These are phyloP conservation scores for Colletotrichum musicola DNA, from an alignment of 2,329 filamentous ascomycete genomes.

Conservation along the genomic window DNA sequence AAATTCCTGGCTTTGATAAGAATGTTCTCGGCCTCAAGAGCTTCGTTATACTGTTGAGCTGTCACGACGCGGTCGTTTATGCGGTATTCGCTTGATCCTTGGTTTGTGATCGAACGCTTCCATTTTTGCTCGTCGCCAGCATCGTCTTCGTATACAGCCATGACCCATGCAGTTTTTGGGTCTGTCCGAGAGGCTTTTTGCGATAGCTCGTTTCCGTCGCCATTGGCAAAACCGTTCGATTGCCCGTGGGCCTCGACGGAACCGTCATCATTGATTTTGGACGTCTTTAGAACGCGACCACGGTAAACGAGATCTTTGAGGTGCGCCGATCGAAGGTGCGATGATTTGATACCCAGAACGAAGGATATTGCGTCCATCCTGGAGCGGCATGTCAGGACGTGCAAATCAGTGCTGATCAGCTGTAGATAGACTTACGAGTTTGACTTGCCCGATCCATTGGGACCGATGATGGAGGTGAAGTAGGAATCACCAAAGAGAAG, in stretches of 20 bases:
- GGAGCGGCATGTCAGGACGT: constrained; percentile 42
- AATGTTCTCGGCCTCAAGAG: constrained; percentile 93
- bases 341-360: constrained; percentile 97
- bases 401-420: constrained; percentile 1
- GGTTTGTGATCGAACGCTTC: constrained; percentile 93
- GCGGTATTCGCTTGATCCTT: constrained; percentile 92
- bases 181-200: constrained; percentile 80
- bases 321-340: constrained; percentile 94
- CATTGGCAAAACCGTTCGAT: constrained; percentile 71
- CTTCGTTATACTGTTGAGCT: constrained; percentile 92
- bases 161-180: constrained; percentile 96
- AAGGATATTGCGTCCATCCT: constrained; percentile 99
- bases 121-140: constrained; percentile 94
- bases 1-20: constrained; percentile 98
- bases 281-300: constrained; percentile 90
- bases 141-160: constrained; percentile 99
- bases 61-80: constrained; percentile 94
- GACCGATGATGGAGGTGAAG: constrained; percentile 98
- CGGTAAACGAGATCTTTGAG: constrained; percentile 96
- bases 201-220: constrained; percentile 68
- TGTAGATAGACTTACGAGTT: constrained; percentile 77
- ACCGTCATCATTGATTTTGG: constrained; percentile 92
- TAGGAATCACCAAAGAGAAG: constrained; percentile 97
- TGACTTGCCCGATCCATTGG: constrained; percentile 99
- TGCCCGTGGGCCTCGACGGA: constrained; percentile 76